A percentile compares a stretch with the other conserved stretches of the same genome.
These are phyloP conservation scores for Stereum hirsutum DNA, from an alignment of 1,284 basidiomycete genomes.

Conservation along the genomic window DNA sequence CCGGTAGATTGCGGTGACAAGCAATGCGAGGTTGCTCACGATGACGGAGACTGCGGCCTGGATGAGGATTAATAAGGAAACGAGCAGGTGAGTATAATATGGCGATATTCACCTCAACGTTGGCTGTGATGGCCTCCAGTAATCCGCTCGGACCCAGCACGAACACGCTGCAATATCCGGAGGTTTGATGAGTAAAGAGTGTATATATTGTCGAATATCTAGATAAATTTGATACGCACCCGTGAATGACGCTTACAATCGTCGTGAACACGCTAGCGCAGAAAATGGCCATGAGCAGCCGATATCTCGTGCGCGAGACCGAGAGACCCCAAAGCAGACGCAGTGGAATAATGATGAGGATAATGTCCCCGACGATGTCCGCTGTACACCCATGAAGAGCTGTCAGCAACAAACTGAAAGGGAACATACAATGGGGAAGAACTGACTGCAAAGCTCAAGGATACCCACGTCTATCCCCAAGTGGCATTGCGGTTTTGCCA, in stretches of 20 bases:
- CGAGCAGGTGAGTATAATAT: background rate
- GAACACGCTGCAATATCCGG: too few species aligned
- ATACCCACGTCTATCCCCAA: constrained; percentile 17
- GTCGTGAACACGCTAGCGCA: constrained; percentile 18
- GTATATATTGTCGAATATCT: too few species aligned
- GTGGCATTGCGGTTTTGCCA: constrained; percentile 16
- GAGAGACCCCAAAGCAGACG: constrained; percentile 17
- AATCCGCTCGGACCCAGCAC: constrained; percentile 14
- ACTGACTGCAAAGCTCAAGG: constrained; percentile 19
- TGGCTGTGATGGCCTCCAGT: constrained; percentile 14
- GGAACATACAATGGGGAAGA: background rate
- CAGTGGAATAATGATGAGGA: constrained; percentile 17
- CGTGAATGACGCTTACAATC: constrained; percentile 16
- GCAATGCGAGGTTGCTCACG: constrained; percentile 17
- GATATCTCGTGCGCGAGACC: constrained; percentile 6
- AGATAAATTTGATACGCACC: too few species aligned
- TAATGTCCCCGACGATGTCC: constrained; percentile 18
- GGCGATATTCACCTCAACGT: constrained; percentile 12
- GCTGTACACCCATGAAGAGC: constrained; percentile 9
- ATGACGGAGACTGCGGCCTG: constrained; percentile 16
- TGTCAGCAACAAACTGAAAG: too few species aligned
- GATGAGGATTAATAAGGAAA: background rate
- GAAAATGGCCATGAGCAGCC: constrained; percentile 17
- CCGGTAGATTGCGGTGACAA: constrained; percentile 13
- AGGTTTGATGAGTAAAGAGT: too few species aligned